phyloP scores from a whole-genome alignment of 1,284 basidiomycete genomes.

The Crepidotus sp. region DNA sequence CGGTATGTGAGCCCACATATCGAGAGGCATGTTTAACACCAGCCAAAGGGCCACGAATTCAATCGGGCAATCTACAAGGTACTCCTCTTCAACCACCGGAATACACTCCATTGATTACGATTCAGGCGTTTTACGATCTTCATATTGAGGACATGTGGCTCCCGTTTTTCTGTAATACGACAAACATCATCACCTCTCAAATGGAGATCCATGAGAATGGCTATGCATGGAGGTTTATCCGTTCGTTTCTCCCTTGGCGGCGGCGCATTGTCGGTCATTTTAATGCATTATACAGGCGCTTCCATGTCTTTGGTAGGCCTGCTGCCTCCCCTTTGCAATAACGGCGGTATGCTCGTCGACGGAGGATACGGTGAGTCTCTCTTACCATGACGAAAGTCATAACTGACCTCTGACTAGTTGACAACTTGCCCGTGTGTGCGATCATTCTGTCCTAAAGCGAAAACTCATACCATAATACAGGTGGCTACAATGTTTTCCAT shows the following conservation, averaged over 20 bases:
- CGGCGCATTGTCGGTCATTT: neutral
- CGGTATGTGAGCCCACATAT: constrained; percentile 45
- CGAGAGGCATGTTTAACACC: constrained; percentile 8
- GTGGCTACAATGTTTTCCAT: constrained; percentile 88
- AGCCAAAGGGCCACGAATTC: constrained; percentile 80
- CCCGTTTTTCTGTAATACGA: constrained; percentile 97
- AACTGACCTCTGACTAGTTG: constrained; percentile 43
- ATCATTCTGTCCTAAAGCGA: neutral
- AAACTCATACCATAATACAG: constrained; percentile 27
- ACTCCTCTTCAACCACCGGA: constrained; percentile 9
- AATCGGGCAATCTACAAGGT: constrained; percentile 80
- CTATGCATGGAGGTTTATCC: constrained; percentile 87
- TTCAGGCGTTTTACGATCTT: constrained; percentile 78
- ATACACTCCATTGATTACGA: constrained; percentile 3
- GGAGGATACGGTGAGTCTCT: constrained; percentile 75
- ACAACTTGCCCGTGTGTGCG: constrained; percentile 74
- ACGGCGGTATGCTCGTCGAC: constrained; percentile 90
- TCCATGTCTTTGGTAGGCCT: constrained; percentile 98
- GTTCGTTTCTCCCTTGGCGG: constrained; percentile 31
- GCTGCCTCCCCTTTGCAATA: constrained; percentile 90
- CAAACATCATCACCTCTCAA: constrained; percentile 93
- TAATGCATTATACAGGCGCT: constrained; percentile 49
- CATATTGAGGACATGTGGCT: constrained; percentile 99
- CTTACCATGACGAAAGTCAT: constrained; percentile 5
- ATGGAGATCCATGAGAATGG: constrained; percentile 98